Conservation (phyloP, 768 basidiomycete species). For the Lactifluus subvellereus region DNA sequence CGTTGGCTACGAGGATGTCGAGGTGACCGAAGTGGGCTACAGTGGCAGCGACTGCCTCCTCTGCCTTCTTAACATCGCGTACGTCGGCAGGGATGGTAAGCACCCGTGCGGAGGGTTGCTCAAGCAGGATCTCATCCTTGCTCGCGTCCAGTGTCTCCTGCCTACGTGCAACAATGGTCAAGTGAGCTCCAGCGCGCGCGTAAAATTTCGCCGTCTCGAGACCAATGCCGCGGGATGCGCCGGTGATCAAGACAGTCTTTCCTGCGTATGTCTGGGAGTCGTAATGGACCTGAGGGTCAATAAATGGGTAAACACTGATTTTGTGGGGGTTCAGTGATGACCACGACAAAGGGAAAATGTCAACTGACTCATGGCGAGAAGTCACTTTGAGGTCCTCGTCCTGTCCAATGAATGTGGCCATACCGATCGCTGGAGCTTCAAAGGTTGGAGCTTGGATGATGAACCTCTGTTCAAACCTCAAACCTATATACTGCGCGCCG, state of each 20-base stretch:
- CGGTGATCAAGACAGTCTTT: conserved; percentile 21
- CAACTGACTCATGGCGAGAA: no score
- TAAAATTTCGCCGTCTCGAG: conserved; percentile 27
- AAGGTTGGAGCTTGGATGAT: no score
- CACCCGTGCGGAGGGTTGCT: background rate
- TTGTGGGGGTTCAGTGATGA: no score
- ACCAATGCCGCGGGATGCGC: conserved; percentile 17
- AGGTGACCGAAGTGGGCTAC: background rate
- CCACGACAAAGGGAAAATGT: no score
- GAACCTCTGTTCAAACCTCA: no score
- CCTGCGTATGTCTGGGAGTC: background rate
- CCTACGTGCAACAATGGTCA: conserved; percentile 15
- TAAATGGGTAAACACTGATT: background rate
- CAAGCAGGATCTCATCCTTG: background rate
- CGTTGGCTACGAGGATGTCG: background rate
- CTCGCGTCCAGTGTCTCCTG: conserved; percentile 2
- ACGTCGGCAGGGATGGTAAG: background rate
- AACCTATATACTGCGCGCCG: no score
- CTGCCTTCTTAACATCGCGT: background rate
- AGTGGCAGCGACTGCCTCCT: background rate
- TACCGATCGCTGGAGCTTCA: no score
- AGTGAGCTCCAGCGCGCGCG: background rate
- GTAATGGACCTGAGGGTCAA: background rate
- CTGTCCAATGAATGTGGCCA: no score
- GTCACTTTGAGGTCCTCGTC: no score